Percentiles rank a stretch among this genome's conserved stretches.
Conservation (phyloP, 345 rosid genomes). For the Populus euphratica region DNA sequence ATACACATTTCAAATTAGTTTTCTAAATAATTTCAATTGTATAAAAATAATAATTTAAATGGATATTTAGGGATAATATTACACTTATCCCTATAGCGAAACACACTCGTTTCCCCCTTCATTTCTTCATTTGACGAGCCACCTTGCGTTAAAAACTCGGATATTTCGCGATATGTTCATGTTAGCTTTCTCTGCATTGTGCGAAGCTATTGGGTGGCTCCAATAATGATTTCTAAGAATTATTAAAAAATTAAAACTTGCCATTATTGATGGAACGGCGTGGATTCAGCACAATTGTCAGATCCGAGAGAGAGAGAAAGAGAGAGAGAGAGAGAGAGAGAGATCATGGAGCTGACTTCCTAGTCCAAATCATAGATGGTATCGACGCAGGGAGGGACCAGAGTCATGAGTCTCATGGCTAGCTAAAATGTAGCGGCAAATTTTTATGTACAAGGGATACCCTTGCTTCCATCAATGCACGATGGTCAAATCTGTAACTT, state of each 20-base stretch:
- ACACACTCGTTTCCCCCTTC: background rate
- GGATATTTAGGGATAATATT: background rate
- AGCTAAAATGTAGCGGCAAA: slow-evolving; percentile 5
- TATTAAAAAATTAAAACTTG: background rate
- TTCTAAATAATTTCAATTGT: background rate
- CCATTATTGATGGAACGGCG: slow-evolving; percentile 12
- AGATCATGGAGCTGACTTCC: background rate
- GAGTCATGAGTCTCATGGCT: background rate
- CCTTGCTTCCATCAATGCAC: background rate
- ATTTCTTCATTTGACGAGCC: background rate
- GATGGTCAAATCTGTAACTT: background rate
- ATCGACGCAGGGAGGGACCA: slow-evolving; percentile 14
- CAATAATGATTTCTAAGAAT: background rate
- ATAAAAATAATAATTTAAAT: background rate
- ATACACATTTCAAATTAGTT: background rate
- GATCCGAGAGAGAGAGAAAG: slow-evolving; percentile 17
- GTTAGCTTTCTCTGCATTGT: background rate
- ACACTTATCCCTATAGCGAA: background rate
- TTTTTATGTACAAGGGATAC: background rate
- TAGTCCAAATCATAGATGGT: slow-evolving; percentile 4
- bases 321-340: slow-evolving; percentile 5
- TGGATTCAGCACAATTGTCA: slow-evolving; percentile 18
- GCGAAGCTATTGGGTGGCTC: background rate
- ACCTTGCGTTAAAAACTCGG: background rate
- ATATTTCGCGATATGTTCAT: background rate